Conservation (phyloP, 768 basidiomycete species). For the Lactarius tabidus region DNA sequence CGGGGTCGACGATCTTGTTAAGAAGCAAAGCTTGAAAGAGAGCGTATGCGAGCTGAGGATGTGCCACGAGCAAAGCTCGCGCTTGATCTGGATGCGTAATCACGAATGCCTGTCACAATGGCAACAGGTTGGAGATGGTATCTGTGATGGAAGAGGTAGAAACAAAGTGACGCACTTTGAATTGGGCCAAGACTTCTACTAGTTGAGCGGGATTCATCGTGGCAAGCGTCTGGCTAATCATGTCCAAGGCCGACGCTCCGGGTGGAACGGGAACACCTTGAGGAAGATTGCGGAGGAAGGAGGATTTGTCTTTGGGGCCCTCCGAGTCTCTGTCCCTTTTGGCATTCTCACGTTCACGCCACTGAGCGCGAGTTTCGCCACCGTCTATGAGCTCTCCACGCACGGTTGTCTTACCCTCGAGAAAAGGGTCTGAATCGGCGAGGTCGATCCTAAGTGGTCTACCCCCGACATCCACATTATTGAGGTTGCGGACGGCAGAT, state of each 20-base stretch:
- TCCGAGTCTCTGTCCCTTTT: constrained; percentile 14
- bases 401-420: constrained; percentile 86
- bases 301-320: constrained; percentile 37
- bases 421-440: constrained; percentile 88
- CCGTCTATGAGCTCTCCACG: constrained; percentile 76
- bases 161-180: constrained; percentile 68
- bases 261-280: constrained; percentile 68
- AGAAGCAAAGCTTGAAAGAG: constrained; percentile 91
- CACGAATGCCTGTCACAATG: constrained; percentile 72
- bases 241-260: constrained; percentile 70
- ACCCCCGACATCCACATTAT: constrained; percentile 88
- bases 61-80: constrained; percentile 64
- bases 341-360: constrained; percentile 45
- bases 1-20: constrained; percentile 89
- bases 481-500: constrained; percentile 94
- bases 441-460: constrained; percentile 91
- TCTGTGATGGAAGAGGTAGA: neutral
- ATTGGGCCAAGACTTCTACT: constrained; percentile 93
- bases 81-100: constrained; percentile 91
- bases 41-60: constrained; percentile 95
- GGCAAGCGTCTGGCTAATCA: constrained; percentile 82
- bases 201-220: constrained; percentile 78
- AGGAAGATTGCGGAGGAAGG: constrained; percentile 67
- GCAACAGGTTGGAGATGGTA: neutral
- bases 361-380: constrained; percentile 53